Evolutionary conservation across 2,329 filamentous ascomycete species (phyloP), one percentile per base, ranked within the genome.

Genomic region (Colletotrichum lupini): DNA sequence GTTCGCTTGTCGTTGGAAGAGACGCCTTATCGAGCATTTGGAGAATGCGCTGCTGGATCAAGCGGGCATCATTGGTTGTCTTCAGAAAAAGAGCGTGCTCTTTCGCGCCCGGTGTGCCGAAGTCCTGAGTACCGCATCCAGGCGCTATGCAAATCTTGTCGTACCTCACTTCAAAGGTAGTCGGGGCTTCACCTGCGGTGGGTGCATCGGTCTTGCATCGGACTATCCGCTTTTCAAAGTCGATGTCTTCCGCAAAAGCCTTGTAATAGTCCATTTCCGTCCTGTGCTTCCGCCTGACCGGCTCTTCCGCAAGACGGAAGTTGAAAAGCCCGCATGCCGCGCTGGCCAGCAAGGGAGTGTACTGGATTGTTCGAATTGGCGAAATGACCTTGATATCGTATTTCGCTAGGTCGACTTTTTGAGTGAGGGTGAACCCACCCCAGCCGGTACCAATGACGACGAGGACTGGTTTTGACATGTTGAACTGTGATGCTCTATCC

Each of bases 261-360:
- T 99, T 97, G 89, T 98, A 99, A 89, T 93, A 99, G 85, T 95
- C 93, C 86, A 94, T 95, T 90, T 98, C 98, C 87, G 97, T 94
- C 80, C 95, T 94, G 78, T 97, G 90, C 83, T 98, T 98, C 82
- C 97, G 94, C 81, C 97, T 95, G 79, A 99, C 93, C 67, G 97
- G 97, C 87, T 99, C 97, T 96, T 99, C 99, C 85, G 99, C 98
- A 80, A 95, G 98, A 83, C 97, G 95, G 87, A 98, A 97, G 89
- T 99, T 97, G 84, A 99, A 97, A 79, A 95, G 93, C 79, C 97
- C 97, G 77, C 95, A 98, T 63, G 97, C 98, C 85, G 97, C 98
- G 82, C 96, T 98, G 77, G 97, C 97, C 74, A 99, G 91, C 70
- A 99, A 92, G 73, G 97, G 97, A 35, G 97, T 99, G 90, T 99